Base-by-base conservation (phyloP, 164 flowering plant species). In the Magnolia changhungtana region DNA sequence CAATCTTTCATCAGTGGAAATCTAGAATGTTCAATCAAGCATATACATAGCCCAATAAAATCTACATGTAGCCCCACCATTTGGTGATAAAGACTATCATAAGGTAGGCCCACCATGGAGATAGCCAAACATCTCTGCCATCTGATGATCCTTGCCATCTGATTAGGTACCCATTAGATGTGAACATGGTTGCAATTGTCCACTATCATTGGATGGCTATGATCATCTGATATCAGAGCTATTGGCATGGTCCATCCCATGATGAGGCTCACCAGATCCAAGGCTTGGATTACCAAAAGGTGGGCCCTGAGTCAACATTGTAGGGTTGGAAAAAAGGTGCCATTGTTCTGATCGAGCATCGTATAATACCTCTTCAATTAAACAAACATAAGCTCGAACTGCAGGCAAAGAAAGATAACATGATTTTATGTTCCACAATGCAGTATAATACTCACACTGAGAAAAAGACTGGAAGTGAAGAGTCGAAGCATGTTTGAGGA, bases 401-500 rank as follows among this genome's bases (percentile, higher is more conserved):
- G 21, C 78, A 74, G n/a, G 21, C 31, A 71, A 10, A 24, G 72
- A 50, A 23, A 23, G 8, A 51, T 52, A 27, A 8, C 50, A 72
- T 55, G 45, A 11, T 50, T 55, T 2, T 72, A 55, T 51, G 8
- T 66, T 9, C 29, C 1, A 69, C 37, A 19, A 49, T 51, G 77
- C 50, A 69, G 23, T 52, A 71, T 58, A 50, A 11, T 76, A 90
- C 99, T 88, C 80, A 96, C 99, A 82, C 98, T 96, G 74, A 96
- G 90, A 84, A 82, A 63, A 66, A 93, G 82, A 83, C 99, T 94
- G 72, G 97, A 82, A 27, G 79, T 86, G 81, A 96, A 93, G 72
- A 94, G 92, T 78, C 91, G 89, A 74, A 90, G 88, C 98, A 93
- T 91, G 14, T 84, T 87, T 72, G 97, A 75, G 55, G 94, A 83